Base-by-base conservation (phyloP, 2,329 filamentous ascomycete species). In the Penicillium sp. region DNA sequence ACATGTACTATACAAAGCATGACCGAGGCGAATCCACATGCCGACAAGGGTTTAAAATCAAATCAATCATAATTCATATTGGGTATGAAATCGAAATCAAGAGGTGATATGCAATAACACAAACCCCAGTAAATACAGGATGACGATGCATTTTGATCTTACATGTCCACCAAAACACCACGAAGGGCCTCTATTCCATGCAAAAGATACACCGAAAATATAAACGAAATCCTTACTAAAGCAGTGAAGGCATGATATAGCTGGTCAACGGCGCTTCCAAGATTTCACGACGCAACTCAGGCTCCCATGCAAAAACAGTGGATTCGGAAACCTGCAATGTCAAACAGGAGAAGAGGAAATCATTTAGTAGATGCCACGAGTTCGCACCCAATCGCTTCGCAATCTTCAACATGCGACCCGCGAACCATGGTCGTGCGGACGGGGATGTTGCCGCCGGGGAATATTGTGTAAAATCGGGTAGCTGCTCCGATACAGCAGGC, bases 381-480 rank as follows among this genome's bases (percentile, higher is more conserved):
- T 63, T 55, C 10, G 62, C 51, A 18, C 65, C 60, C 15, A 75
- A 44, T 13, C 72, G 65, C 46, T 73, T 74, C 3, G 69, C 68
- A 34, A 75, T 61, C 46, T 74, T 74, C 39, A 75, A 50, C 70
- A 75, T 73, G 7, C 71, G 66, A 1, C 70, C 69, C 1, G 66
- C 68, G 45, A 74, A 72, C 72, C 72, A 75, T 2, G 71, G 72
- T 15, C 72, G 63, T 17, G 63, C 62, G 24, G 60, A 68, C 8
- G 66, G 61, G 3, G 68, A 64, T 7, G 44, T 50, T 13, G 56
- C 57, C 1, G 51, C 52, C 1, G 60, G 51, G 1, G 63, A 66
- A 33, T 70, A 68, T 42, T 68, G 66, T 2, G 58, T 58, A 46
- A 63, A 69, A 37, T 70, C 67, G 0, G 65, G 56, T 0, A 32